Evolutionary conservation across 495 filamentous ascomycete species (phyloP), one percentile per base, ranked within the genome.

Genomic region (Annulohypoxylon stygium): DNA sequence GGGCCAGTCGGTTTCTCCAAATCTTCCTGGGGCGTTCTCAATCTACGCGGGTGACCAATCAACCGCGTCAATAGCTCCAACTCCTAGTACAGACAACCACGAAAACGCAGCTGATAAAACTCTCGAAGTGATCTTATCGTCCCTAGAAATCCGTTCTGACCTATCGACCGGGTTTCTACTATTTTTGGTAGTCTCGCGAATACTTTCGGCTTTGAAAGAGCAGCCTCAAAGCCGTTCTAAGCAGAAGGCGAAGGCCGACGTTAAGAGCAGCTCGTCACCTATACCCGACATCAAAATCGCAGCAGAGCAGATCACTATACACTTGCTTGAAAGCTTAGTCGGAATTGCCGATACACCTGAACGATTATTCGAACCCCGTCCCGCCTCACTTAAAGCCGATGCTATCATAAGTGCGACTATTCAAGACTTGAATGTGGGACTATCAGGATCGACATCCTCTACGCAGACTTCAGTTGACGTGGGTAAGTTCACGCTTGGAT

Each of bases 401-500:
- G 71, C 87, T 53, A 80, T 90, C 34, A 79, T 91, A 33, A 83
- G 78, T 58, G 78, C 86, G 12, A 76, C 79, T n/a, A 61, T 91
- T 9, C 71, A 82, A 23, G 82, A 84, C 48, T 74, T 91, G 20
- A 74, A 76, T 6, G 70, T 83, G 10, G 74, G 81, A 8, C 60
- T 87, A 25, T 78, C 76, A 1, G 75, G 63, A 37, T 68, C 75
- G 7, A 76, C 63, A 12, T 50, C 71, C 33, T 76, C 76, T 36
- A 83, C 76, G 7, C 81, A 82, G 14, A 82, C 85, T 2, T 83
- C 78, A 41, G 16, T 90, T 4, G 79, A 79, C 37, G 75, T 95
- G 2, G 85, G 89, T 45, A 93, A 90, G 67, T 91, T 97, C 75
- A 82, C 78, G 0, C 88, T 97, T 61, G 93, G 92, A 8, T 93